A percentile compares a stretch with the other conserved stretches of the same genome.
These are phyloP conservation scores for Pseudocercospora cruenta DNA, from an alignment of 2,329 filamentous ascomycete species.

Conservation along the genomic window DNA sequence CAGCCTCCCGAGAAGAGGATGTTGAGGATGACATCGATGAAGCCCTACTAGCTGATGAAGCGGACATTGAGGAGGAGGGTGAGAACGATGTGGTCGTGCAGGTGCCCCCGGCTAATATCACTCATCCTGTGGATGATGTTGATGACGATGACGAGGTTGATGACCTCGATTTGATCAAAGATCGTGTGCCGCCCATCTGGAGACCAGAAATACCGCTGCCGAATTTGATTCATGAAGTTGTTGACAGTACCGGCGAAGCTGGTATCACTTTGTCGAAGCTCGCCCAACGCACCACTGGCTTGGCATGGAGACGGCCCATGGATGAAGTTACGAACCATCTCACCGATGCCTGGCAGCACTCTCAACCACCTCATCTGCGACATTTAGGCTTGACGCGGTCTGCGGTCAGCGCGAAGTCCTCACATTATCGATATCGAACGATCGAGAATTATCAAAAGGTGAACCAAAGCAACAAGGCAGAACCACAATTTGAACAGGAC, in stretches of 20 bases:
- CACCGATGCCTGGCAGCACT: constrained; percentile 59
- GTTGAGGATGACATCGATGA: constrained; percentile 15
- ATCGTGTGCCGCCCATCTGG: constrained; percentile 57
- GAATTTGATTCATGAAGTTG: constrained; percentile 57
- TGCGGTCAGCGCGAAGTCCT: constrained; percentile 49
- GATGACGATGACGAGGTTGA: constrained; percentile 26
- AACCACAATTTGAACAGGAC: constrained; percentile 42
- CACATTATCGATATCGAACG: constrained; percentile 61
- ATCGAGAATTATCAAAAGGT: constrained; percentile 56
- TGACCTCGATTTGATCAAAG: constrained; percentile 17
- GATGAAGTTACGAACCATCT: constrained; percentile 58
- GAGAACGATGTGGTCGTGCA: constrained; percentile 13
- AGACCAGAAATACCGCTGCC: constrained; percentile 55
- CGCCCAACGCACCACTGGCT: constrained; percentile 45
- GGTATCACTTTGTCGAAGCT: constrained; percentile 56
- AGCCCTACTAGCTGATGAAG: constrained; percentile 4
- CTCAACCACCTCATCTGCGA: constrained; percentile 61
- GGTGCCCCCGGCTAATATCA: background rate
- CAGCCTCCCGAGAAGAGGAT: constrained; percentile 8
- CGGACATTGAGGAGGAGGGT: constrained; percentile 10
- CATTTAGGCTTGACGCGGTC: constrained; percentile 61
- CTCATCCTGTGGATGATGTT: background rate
- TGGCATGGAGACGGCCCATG: constrained; percentile 58
- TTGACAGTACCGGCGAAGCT: constrained; percentile 50
- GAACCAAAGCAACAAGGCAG: background rate